These are phyloP conservation scores for Hemileia vastatrix DNA, from an alignment of 1,284 basidiomycete species.

Conservation along the genomic window DNA sequence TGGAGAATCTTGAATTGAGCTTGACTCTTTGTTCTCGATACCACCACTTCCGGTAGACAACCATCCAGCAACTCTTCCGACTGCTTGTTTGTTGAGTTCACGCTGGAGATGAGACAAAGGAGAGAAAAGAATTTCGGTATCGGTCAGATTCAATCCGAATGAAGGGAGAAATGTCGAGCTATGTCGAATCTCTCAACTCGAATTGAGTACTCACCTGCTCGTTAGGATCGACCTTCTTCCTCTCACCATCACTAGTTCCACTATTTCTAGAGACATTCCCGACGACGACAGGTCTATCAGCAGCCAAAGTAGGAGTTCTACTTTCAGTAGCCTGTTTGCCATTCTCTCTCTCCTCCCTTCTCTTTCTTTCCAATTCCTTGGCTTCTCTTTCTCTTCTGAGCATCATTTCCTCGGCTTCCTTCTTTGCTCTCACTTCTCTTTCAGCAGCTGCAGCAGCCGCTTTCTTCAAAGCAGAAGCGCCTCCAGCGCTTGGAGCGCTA, in stretches of 20 bases:
- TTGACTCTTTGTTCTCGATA: constrained; percentile 24
- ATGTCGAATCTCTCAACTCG: not conserved
- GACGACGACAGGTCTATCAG: not conserved
- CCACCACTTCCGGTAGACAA: constrained; percentile 11
- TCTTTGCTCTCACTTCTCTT: constrained; percentile 17
- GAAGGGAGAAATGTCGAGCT: not conserved
- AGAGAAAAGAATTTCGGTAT: not conserved
- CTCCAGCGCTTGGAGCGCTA: not conserved
- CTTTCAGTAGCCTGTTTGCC: not conserved
- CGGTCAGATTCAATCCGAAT: no score
- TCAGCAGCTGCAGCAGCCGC: not conserved
- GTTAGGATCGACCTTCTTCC: constrained; percentile 15
- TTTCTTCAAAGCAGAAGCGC: not conserved
- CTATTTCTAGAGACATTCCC: constrained; percentile 5
- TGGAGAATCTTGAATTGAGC: not conserved
- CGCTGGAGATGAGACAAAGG: not conserved
- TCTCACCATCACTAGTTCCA: constrained; percentile 22
- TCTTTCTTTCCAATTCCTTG: constrained; percentile 9
- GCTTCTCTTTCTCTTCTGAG: constrained; percentile 5
- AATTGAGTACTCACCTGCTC: constrained; percentile 3
- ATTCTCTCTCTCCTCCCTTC: not conserved
- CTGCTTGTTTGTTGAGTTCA: constrained; percentile 29
- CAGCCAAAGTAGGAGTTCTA: not conserved
- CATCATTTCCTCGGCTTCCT: constrained; percentile 20
- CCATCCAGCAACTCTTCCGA: constrained; percentile 33